phyloP scores from a whole-genome alignment of 192 early-diverging fungal genomes.

The Spizellomyces punctatus region DNA sequence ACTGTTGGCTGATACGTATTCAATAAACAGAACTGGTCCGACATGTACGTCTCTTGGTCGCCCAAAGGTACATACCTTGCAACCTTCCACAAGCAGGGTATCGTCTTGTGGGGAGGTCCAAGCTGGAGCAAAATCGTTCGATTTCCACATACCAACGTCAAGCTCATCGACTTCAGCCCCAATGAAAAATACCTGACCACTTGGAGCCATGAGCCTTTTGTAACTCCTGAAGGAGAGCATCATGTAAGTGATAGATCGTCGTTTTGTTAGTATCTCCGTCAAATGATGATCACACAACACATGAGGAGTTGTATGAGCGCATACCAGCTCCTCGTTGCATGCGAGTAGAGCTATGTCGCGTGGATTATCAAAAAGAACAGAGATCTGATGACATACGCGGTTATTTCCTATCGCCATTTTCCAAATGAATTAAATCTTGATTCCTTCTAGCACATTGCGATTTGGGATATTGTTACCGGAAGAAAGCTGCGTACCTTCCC shows the following conservation, averaged over 20 bases:
- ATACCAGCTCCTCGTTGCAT: neutral
- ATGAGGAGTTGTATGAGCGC: conserved; percentile 1
- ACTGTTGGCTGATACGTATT: neutral
- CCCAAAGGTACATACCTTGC: conserved; percentile 90
- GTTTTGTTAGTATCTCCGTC: neutral
- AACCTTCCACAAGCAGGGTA: conserved; percentile 92
- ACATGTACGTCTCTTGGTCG: conserved; percentile 93
- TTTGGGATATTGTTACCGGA: conserved; percentile 93
- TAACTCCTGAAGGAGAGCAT: conserved; percentile 62
- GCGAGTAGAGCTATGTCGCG: conserved; percentile 4
- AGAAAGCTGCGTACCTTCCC: conserved; percentile 88
- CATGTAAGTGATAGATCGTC: conserved; percentile 48
- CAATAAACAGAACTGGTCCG: conserved; percentile 82
- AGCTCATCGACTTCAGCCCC: conserved; percentile 90
- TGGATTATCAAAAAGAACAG: conserved; percentile 23
- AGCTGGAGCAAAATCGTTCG: conserved; percentile 89
- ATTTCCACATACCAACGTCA: conserved; percentile 89
- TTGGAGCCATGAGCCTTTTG: conserved; percentile 86
- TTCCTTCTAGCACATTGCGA: conserved; percentile 40
- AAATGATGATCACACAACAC: neutral
- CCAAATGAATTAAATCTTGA: neutral
- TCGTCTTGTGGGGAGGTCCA: conserved; percentile 95
- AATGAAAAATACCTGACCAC: conserved; percentile 94
- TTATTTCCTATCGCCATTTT: neutral
- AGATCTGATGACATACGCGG: conserved; percentile 19